Conservation (phyloP, 805 yeast genomes). For the Cyberlindnera maritima region DNA sequence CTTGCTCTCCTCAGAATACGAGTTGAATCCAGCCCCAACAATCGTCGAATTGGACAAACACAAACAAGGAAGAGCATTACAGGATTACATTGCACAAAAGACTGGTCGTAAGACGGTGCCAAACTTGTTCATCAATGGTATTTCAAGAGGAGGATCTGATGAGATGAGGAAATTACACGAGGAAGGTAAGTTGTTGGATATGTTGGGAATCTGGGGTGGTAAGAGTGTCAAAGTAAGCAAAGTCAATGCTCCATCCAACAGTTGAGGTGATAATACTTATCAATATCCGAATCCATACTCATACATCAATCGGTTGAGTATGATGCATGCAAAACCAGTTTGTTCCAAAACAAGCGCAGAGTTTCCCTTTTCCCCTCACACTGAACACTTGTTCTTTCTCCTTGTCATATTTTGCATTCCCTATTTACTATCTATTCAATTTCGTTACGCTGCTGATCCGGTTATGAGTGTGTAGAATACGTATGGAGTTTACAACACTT, state of each 20-base stretch:
- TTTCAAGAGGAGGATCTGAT: conserved; percentile 85
- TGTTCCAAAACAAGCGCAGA: too few species aligned
- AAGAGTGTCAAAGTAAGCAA: conserved; percentile 47
- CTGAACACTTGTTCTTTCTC: background rate
- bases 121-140: conserved; percentile 71
- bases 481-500: too few species aligned
- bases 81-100: conserved; percentile 59
- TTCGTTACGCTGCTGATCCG: too few species aligned
- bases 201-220: conserved; percentile 63
- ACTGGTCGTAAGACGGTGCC: conserved; percentile 91
- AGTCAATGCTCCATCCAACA: conserved; percentile 56
- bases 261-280: conserved; percentile 1
- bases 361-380: too few species aligned
- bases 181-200: conserved; percentile 48
- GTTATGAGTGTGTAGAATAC: too few species aligned
- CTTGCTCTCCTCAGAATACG: conserved; percentile 59
- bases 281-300: too few species aligned
- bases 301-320: too few species aligned
- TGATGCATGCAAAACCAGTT: too few species aligned
- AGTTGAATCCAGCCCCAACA: conserved; percentile 66
- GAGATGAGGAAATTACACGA: conserved; percentile 67
- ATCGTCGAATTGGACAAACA: conserved; percentile 84
- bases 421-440: too few species aligned
- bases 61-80: conserved; percentile 71
- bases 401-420: background rate